Conservation (phyloP, 192 early-diverging fungal species). For the Backusella westeae region DNA sequence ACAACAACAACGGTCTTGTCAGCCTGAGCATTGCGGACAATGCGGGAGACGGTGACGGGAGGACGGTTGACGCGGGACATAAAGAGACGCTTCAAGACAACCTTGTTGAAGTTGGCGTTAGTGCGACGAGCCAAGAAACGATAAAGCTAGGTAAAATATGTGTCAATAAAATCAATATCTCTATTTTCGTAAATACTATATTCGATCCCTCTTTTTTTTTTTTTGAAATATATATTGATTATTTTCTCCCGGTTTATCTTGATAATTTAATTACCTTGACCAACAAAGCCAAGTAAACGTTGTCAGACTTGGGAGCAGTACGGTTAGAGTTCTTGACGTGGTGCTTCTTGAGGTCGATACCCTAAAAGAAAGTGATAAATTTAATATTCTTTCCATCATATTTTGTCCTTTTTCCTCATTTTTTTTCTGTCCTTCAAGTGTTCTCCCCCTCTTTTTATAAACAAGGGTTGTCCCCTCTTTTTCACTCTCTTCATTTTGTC, state of each 20-base stretch:
- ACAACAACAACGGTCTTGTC: slow-evolving; percentile 94
- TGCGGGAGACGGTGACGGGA: slow-evolving; percentile 89
- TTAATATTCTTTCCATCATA: too few species aligned
- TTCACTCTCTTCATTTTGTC: background rate
- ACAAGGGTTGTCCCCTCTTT: background rate
- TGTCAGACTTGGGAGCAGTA: slow-evolving; percentile 85
- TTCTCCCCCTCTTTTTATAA: background rate
- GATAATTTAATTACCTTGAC: slow-evolving; percentile 74
- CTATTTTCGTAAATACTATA: background rate
- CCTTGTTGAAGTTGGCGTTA: slow-evolving; percentile 98
- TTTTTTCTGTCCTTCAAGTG: background rate
- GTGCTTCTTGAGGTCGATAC: slow-evolving; percentile 99
- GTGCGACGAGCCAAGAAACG: slow-evolving; percentile 99
- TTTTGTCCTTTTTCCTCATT: background rate
- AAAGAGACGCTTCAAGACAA: slow-evolving; percentile 96
- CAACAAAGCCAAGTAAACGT: slow-evolving; percentile 97
- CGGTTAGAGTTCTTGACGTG: slow-evolving; percentile 95
- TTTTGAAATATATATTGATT: too few species aligned
- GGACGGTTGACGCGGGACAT: slow-evolving; percentile 98
- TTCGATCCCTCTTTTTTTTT: too few species aligned
- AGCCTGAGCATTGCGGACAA: slow-evolving; percentile 71
- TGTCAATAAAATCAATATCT: background rate
- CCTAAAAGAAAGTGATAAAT: slow-evolving; percentile 48
- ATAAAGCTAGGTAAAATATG: slow-evolving; percentile 70
- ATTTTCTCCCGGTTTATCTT: too few species aligned